Evolutionary conservation across 768 basidiomycete species (phyloP), one percentile per base, ranked within the genome.

Genomic region (Pulveroboletus sp.): DNA sequence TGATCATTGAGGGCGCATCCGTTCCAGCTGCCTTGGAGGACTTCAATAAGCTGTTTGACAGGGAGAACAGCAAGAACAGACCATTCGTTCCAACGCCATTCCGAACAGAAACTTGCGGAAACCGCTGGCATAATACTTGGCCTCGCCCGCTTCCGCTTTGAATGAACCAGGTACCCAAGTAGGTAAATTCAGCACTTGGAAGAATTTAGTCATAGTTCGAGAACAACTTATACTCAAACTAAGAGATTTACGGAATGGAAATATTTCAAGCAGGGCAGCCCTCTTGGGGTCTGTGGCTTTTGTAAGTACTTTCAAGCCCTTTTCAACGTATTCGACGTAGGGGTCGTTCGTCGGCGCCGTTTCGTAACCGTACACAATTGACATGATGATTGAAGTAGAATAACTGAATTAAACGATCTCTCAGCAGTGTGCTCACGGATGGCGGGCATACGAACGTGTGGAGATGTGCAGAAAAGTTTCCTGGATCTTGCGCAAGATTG

Each of bases 401-500:
- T 51, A 56, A 13, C 71, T 73, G 26, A 38, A 40, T 44, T 9
- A 19, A 4, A 44, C 22, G 23, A 20, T 20, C 9, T 8, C 12
- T 48, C 12, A 51, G 32, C 27, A 4, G 37, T 27, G 22, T 17
- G 54, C 13, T 37, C 17, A 20, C 2, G 30, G 9, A 39, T 20
- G 19, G 36, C 7, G 32, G 40, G 3, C 26, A 29, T 16, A 67
- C 64, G 19, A 47, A 67, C 67, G 56, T 35, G 11, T 60, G 50
- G 11, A 58, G 23, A 39, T 74, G 68, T 6, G 24, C 43, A 39
- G 43, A 16, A 47, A 65, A 67, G 17, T 52, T 50, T 19, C 47
- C 51, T 20, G 73, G 65, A 34, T 59, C 62, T 3, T 60, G 45
- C 17, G 63, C 53, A 22, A 76, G 51, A n/a, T 62, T 63, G 26